Evolutionary conservation across 2,329 filamentous ascomycete species (phyloP).

Genomic region (Arthrocladium fulminans): DNA sequence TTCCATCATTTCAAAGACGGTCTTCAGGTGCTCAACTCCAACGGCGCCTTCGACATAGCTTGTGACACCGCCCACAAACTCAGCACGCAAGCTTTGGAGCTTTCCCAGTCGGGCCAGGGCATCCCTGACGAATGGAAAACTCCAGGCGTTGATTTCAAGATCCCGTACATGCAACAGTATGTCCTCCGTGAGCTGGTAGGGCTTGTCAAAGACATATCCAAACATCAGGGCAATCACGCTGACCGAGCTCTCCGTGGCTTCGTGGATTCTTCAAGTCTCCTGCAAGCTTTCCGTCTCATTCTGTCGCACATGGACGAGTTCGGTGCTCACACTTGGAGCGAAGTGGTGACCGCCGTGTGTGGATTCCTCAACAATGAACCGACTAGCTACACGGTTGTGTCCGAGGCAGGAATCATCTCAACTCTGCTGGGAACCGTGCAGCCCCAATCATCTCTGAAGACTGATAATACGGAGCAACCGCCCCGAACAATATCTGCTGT

Average conservation of each 20-base stretch:
- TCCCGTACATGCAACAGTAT: slow-evolving; percentile 88
- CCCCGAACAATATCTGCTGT: slow-evolving; percentile 30
- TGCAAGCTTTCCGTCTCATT: slow-evolving; percentile 69
- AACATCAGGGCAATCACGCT: slow-evolving; percentile 70
- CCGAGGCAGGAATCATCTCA: slow-evolving; percentile 82
- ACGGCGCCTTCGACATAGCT: slow-evolving; percentile 79
- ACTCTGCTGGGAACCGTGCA: slow-evolving; percentile 69
- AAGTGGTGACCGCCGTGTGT: slow-evolving; percentile 80
- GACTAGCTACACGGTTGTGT: slow-evolving; percentile 91
- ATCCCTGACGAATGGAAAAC: slow-evolving; percentile 66
- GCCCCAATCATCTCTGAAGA: neutral
- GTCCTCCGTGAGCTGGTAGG: slow-evolving; percentile 90
- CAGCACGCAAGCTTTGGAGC: slow-evolving; percentile 59
- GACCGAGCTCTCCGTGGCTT: slow-evolving; percentile 85
- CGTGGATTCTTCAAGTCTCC: slow-evolving; percentile 81
- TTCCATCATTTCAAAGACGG: slow-evolving; percentile 79
- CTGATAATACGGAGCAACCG: slow-evolving; percentile 25
- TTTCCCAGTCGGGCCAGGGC: slow-evolving; percentile 60
- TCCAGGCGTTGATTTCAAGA: slow-evolving; percentile 80
- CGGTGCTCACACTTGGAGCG: slow-evolving; percentile 92
- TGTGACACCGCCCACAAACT: slow-evolving; percentile 78
- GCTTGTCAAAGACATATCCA: slow-evolving; percentile 92
- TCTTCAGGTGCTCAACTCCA: slow-evolving; percentile 71
- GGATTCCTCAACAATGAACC: slow-evolving; percentile 98
- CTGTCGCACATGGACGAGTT: slow-evolving; percentile 71